Evolutionary conservation across 345 rosid genomes (phyloP).

Genomic region (Citrus medica): DNA sequence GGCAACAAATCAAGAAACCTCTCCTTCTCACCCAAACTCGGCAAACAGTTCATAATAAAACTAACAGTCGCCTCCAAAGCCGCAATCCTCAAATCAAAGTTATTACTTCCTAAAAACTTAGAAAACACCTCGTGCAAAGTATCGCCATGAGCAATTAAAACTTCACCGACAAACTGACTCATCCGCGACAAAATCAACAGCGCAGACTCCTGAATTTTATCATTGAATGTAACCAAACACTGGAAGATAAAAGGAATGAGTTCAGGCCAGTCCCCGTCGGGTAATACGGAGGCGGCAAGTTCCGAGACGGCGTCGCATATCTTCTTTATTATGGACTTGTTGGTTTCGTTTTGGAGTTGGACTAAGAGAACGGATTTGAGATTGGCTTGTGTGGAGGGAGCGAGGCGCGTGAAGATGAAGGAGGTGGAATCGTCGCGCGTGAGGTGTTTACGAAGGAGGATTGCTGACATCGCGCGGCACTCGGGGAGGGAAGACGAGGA

Average conservation of each 20-base stretch:
- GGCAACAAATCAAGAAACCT: constrained; percentile 65
- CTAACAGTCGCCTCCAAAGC: constrained; percentile 51
- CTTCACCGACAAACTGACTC: constrained; percentile 57
- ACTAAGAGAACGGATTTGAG: constrained; percentile 47
- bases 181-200: constrained; percentile 58
- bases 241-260: constrained; percentile 59
- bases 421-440: constrained; percentile 48
- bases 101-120: constrained; percentile 34
- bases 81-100: constrained; percentile 47
- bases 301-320: constrained; percentile 64
- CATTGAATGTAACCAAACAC: constrained; percentile 41
- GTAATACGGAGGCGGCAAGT: constrained; percentile 49
- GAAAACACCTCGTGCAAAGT: constrained; percentile 52
- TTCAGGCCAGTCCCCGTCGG: constrained; percentile 57
- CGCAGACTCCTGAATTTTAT: constrained; percentile 50
- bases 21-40: constrained; percentile 40
- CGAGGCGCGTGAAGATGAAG: constrained; percentile 37
- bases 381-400: constrained; percentile 36
- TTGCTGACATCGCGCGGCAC: constrained; percentile 59
- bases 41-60: constrained; percentile 53
- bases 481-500: constrained; percentile 36
- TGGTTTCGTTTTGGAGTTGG: constrained; percentile 42
- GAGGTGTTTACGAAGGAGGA: constrained; percentile 66
- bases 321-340: constrained; percentile 46
- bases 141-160: constrained; percentile 36